phyloP scores from a whole-genome alignment of 805 yeast genomes.

The Pichia rugopelliculosa region DNA sequence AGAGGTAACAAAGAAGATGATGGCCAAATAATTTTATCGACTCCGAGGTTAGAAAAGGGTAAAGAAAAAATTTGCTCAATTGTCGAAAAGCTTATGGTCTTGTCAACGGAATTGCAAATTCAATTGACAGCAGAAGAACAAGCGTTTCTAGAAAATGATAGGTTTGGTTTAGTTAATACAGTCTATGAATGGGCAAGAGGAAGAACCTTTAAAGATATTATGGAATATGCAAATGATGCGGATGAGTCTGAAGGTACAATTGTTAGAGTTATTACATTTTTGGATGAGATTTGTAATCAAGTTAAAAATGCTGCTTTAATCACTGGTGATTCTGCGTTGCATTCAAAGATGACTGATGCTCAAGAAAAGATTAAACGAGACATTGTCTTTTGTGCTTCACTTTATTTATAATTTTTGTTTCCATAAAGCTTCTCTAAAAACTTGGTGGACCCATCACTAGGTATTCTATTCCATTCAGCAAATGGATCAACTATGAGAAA shows the following conservation, averaged over 20 bases:
- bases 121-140: slow-evolving; percentile 77
- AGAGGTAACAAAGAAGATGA: slow-evolving; percentile 43
- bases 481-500: no score
- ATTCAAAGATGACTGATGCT: slow-evolving; percentile 82
- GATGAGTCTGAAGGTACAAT: slow-evolving; percentile 75
- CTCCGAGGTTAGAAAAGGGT: slow-evolving; percentile 78
- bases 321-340: slow-evolving; percentile 87
- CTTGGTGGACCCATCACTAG: no score
- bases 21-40: slow-evolving; percentile 35
- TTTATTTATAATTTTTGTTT: slow-evolving; percentile 57
- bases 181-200: slow-evolving; percentile 99
- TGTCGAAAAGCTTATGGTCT: slow-evolving; percentile 51
- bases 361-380: slow-evolving; percentile 95
- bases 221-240: slow-evolving; percentile 79
- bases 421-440: no score
- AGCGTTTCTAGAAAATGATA: slow-evolving; percentile 69
- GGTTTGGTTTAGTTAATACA: slow-evolving; percentile 88
- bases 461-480: no score
- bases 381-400: slow-evolving; percentile 93
- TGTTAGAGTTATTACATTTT: slow-evolving; percentile 87
- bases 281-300: slow-evolving; percentile 93
- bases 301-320: slow-evolving; percentile 90
- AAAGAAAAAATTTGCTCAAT: slow-evolving; percentile 60
- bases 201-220: slow-evolving; percentile 81
- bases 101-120: slow-evolving; percentile 63